Evolutionary conservation across 805 yeast genomes (phyloP).

Genomic region (Metschnikowia kunwiensis): DNA sequence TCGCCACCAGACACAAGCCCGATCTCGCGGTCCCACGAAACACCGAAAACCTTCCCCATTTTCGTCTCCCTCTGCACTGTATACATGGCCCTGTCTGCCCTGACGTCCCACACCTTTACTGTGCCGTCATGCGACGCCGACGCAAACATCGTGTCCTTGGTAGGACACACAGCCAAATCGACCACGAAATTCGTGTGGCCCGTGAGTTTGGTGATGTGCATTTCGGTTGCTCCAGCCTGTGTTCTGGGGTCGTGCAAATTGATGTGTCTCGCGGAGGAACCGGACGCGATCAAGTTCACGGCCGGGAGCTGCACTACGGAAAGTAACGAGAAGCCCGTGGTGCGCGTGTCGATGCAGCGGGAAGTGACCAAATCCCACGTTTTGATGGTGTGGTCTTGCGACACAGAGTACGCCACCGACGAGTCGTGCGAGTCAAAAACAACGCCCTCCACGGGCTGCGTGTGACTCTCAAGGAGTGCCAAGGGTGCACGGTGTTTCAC

Average conservation of each 20-base stretch:
- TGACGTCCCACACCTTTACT: constrained; percentile 90
- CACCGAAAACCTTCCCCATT: constrained; percentile 72
- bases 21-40: constrained; percentile 73
- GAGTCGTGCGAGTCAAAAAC: constrained; percentile 68
- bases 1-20: constrained; percentile 93
- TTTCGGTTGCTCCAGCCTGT: constrained; percentile 51
- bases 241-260: constrained; percentile 89
- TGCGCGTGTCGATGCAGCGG: constrained; percentile 80
- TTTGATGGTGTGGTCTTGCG: constrained; percentile 91
- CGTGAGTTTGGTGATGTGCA: constrained; percentile 65
- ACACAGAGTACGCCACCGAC: constrained; percentile 87
- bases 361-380: constrained; percentile 95
- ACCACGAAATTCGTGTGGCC: constrained; percentile 95
- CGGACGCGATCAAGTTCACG: constrained; percentile 74
- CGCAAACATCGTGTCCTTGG: constrained; percentile 74
- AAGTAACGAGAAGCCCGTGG: constrained; percentile 80
- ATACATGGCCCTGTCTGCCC: constrained; percentile 79
- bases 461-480: constrained; percentile 73
- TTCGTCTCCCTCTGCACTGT: constrained; percentile 72
- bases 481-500: constrained; percentile 81
- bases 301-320: constrained; percentile 68
- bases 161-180: constrained; percentile 69
- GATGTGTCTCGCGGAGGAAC: constrained; percentile 98
- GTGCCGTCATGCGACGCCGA: constrained; percentile 98
- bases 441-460: constrained; percentile 84